Evolutionary conservation across 805 yeast species (phyloP).

Genomic region (Yarrowia hollandica): DNA sequence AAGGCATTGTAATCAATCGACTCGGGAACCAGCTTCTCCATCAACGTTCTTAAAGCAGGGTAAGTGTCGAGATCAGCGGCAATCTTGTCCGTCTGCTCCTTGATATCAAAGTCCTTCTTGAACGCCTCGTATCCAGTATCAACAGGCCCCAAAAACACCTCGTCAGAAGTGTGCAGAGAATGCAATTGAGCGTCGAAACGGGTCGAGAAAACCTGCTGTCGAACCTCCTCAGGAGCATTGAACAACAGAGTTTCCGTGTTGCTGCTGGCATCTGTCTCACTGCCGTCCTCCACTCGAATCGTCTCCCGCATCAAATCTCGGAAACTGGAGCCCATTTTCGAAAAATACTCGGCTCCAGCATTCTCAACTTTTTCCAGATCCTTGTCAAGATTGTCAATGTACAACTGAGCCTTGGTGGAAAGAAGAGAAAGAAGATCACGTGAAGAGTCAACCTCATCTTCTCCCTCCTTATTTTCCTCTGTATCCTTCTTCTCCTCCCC

Average conservation of each 20-base stretch:
- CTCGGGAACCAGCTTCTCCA: slow-evolving; percentile 68
- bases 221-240: slow-evolving; percentile 45
- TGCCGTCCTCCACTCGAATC: slow-evolving; percentile 39
- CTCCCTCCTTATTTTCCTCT: background rate
- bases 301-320: slow-evolving; percentile 48
- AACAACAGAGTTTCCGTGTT: slow-evolving; percentile 45
- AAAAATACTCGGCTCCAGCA: slow-evolving; percentile 60
- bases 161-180: slow-evolving; percentile 53
- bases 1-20: slow-evolving; percentile 58
- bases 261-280: slow-evolving; percentile 41
- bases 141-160: slow-evolving; percentile 45
- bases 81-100: slow-evolving; percentile 53
- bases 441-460: background rate
- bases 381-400: slow-evolving; percentile 69
- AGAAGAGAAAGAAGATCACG: slow-evolving; percentile 29
- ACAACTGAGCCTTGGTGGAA: slow-evolving; percentile 52
- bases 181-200: slow-evolving; percentile 65
- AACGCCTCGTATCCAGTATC: slow-evolving; percentile 44
- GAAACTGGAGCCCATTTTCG: slow-evolving; percentile 53
- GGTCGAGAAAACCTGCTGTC: slow-evolving; percentile 47
- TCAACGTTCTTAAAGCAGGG: slow-evolving; percentile 54
- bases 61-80: slow-evolving; percentile 50
- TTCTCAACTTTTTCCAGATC: slow-evolving; percentile 74
- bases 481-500: background rate
- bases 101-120: slow-evolving; percentile 46